Evolutionary conservation across 164 flowering plant genomes (phyloP).

Genomic region (Stephania japonica): DNA sequence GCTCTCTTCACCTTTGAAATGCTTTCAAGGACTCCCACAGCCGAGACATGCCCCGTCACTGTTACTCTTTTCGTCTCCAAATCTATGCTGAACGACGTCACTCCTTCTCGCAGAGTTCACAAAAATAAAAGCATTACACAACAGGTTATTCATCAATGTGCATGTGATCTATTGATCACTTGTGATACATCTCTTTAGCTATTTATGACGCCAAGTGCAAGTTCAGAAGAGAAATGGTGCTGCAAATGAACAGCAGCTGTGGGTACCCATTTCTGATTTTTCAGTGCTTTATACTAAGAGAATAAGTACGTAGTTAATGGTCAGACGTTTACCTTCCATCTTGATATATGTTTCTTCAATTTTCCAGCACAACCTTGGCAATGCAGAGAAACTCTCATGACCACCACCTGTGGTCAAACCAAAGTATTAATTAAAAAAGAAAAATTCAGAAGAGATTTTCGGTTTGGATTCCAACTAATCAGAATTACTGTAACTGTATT

Average conservation of each 20-base stretch:
- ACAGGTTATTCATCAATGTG: background rate
- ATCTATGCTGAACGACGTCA: slow-evolving; percentile 82
- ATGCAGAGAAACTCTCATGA: slow-evolving; percentile 81
- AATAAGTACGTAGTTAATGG: background rate
- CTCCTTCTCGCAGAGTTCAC: slow-evolving; percentile 39
- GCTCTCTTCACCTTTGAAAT: slow-evolving; percentile 80
- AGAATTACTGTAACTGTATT: too few species aligned
- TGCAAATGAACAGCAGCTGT: background rate
- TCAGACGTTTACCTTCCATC: slow-evolving; percentile 67
- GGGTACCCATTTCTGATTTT: background rate
- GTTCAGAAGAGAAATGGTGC: background rate
- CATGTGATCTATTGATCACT: background rate
- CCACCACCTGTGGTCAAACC: slow-evolving; percentile 54
- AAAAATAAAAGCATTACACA: background rate
- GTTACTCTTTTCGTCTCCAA: slow-evolving; percentile 74
- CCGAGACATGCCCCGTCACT: slow-evolving; percentile 81
- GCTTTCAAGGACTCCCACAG: slow-evolving; percentile 63
- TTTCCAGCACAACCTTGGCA: slow-evolving; percentile 94
- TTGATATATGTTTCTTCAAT: slow-evolving; percentile 73
- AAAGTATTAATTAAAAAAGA: background rate
- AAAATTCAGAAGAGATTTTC: background rate
- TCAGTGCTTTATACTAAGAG: background rate
- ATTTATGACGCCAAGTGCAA: background rate
- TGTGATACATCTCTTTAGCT: background rate
- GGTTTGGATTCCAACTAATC: too few species aligned